These are phyloP conservation scores for Fusarium lyarnte DNA, from an alignment of 2,329 filamentous ascomycete genomes.

Conservation along the genomic window DNA sequence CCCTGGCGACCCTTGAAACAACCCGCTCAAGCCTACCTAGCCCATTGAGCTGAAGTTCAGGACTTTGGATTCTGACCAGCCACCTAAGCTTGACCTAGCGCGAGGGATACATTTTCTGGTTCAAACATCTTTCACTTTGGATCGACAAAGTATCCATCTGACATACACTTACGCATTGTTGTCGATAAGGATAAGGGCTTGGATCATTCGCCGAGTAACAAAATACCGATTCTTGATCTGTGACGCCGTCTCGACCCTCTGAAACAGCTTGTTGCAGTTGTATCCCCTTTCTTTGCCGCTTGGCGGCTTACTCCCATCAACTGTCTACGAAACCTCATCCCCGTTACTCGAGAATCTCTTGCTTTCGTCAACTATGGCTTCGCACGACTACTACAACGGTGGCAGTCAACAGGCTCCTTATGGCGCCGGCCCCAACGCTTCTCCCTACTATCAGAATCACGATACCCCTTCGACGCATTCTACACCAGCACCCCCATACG, in stretches of 20 bases:
- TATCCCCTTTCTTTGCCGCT: slow-evolving; percentile 37
- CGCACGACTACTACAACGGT: slow-evolving; percentile 71
- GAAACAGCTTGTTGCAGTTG: slow-evolving; percentile 24
- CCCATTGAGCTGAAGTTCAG: slow-evolving; percentile 16
- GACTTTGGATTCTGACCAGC: slow-evolving; percentile 27
- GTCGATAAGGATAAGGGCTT: background rate
- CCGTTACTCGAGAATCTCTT: slow-evolving; percentile 10
- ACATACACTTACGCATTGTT: background rate
- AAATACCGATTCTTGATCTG: slow-evolving; percentile 10
- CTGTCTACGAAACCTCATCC: slow-evolving; percentile 13
- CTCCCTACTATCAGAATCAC: slow-evolving; percentile 53
- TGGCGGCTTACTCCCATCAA: slow-evolving; percentile 23
- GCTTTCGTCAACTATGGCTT: slow-evolving; percentile 58
- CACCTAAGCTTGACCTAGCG: slow-evolving; percentile 18
- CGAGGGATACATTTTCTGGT: slow-evolving; percentile 11
- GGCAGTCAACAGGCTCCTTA: slow-evolving; percentile 54
- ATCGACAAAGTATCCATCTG: background rate
- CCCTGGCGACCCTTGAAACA: slow-evolving; percentile 31
- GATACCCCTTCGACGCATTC: slow-evolving; percentile 55
- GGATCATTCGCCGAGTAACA: background rate
- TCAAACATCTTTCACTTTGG: slow-evolving; percentile 2
- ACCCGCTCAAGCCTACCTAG: background rate
- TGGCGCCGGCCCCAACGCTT: slow-evolving; percentile 50
- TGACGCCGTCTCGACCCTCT: slow-evolving; percentile 10
- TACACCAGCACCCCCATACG: slow-evolving; percentile 53